These are phyloP conservation scores for Pythium chondricola DNA, from an alignment of 352 stramenopile genomes.

Conservation along the genomic window DNA sequence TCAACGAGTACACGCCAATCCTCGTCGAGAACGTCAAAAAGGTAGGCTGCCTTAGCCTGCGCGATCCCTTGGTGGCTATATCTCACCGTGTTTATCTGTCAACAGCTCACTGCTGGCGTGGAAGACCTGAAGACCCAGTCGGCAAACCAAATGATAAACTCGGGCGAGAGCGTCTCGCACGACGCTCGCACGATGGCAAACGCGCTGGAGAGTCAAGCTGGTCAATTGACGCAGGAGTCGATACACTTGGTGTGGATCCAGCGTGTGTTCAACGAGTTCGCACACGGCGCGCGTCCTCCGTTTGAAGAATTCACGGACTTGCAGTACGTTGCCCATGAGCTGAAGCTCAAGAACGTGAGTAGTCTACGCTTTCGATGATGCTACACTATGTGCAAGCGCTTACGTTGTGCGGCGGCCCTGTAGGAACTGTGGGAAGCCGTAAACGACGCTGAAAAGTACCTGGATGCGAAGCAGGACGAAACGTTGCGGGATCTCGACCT, in stretches of 20 bases:
- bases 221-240: conserved; percentile 22
- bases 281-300: conserved; percentile 19
- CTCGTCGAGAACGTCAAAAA: conserved; percentile 16
- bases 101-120: conserved; percentile 3
- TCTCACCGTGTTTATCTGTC: background rate
- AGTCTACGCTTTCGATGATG: too few species aligned
- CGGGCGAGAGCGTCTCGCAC: conserved; percentile 25
- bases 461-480: conserved; percentile 26
- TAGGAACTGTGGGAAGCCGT: conserved; percentile 54
- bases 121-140: conserved; percentile 23
- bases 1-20: conserved; percentile 18
- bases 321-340: conserved; percentile 21
- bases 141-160: conserved; percentile 26
- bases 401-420: too few species aligned
- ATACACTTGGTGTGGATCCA: conserved; percentile 27
- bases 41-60: conserved; percentile 5
- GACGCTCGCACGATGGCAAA: conserved; percentile 22
- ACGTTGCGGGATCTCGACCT: conserved; percentile 42
- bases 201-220: conserved; percentile 24
- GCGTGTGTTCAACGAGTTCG: conserved; percentile 32
- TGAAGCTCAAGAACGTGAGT: conserved; percentile 41
- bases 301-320: conserved; percentile 37
- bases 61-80: background rate
- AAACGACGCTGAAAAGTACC: conserved; percentile 37
- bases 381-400: too few species aligned